Evolutionary conservation across 192 early-diverging fungal species (phyloP).

Genomic region (Coemansia sp.): DNA sequence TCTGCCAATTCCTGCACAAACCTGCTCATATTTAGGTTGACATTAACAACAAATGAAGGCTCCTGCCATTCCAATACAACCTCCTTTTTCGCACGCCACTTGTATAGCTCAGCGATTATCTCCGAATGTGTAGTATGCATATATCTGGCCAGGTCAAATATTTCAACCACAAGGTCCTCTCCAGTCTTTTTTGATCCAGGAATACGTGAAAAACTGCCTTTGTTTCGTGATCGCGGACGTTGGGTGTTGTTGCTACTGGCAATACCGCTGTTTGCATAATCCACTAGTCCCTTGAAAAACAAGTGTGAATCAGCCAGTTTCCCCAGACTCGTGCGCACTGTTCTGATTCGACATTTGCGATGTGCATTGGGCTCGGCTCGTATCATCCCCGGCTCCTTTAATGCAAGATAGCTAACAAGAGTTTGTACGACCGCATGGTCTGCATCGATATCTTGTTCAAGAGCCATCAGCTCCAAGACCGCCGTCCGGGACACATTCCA

Average conservation of each 20-base stretch:
- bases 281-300: constrained; percentile 30
- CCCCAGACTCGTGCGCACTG: constrained; percentile 31
- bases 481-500: constrained; percentile 21
- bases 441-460: constrained; percentile 31
- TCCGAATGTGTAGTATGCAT: constrained; percentile 17
- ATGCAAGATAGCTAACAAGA: constrained; percentile 38
- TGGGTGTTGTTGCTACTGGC: background rate
- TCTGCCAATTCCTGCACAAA: constrained; percentile 8
- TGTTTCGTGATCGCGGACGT: background rate
- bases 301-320: constrained; percentile 28
- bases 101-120: constrained; percentile 34
- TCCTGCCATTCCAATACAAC: constrained; percentile 44
- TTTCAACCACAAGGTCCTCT: constrained; percentile 15
- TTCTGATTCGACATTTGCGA: constrained; percentile 33
- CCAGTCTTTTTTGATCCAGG: constrained; percentile 11
- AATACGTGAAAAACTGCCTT: constrained; percentile 2
- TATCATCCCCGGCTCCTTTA: constrained; percentile 31
- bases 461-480: constrained; percentile 18
- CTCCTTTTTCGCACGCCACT: constrained; percentile 47
- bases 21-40: constrained; percentile 26
- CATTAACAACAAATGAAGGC: constrained; percentile 37
- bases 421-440: constrained; percentile 40
- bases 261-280: constrained; percentile 1
- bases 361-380: constrained; percentile 32
- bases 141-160: constrained; percentile 30